Percentiles rank a stretch among this genome's conserved stretches.
Conservation (phyloP, 306 rosid species). For the Rosa chinensis region DNA sequence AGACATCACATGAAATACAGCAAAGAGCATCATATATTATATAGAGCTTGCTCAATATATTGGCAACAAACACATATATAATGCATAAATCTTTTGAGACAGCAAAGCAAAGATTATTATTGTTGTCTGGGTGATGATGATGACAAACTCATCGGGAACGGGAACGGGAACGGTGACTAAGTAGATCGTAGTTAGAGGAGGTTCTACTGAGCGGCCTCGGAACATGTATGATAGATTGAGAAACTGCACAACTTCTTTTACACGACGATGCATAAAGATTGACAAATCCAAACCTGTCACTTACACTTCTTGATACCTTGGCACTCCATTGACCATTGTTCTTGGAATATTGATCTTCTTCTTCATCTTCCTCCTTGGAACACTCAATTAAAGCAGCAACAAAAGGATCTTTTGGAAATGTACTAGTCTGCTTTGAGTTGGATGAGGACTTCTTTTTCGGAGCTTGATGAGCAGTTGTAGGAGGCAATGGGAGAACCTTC, state of each 20-base stretch:
- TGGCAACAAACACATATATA: constrained; percentile 6
- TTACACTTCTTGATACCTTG: constrained; percentile 67
- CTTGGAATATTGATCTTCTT: constrained; percentile 8
- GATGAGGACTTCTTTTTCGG: constrained; percentile 34
- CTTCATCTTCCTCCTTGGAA: constrained; percentile 56
- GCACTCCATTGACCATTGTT: constrained; percentile 19
- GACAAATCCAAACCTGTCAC: constrained; percentile 70
- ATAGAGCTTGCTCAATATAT: not conserved
- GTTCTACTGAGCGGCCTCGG: constrained; percentile 56
- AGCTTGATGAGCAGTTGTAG: constrained; percentile 28
- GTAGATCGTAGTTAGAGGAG: constrained; percentile 31
- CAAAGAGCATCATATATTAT: constrained; percentile 24
- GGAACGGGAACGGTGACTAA: constrained; percentile 33
- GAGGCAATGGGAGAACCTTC: constrained; percentile 60
- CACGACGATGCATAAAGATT: constrained; percentile 59
- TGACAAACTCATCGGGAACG: constrained; percentile 19
- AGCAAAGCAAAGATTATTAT: not conserved
- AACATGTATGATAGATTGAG: constrained; percentile 63
- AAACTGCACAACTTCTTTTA: constrained; percentile 69
- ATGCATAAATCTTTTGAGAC: not conserved
- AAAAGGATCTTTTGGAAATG: constrained; percentile 58
- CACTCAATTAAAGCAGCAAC: constrained; percentile 82
- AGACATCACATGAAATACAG: constrained; percentile 47
- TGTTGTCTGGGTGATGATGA: not conserved
- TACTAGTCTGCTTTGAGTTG: constrained; percentile 9